A percentile compares a stretch with the other conserved stretches of the same genome.
phyloP scores from a whole-genome alignment of 2,329 filamentous ascomycete species.

The Fusarium sp. region DNA sequence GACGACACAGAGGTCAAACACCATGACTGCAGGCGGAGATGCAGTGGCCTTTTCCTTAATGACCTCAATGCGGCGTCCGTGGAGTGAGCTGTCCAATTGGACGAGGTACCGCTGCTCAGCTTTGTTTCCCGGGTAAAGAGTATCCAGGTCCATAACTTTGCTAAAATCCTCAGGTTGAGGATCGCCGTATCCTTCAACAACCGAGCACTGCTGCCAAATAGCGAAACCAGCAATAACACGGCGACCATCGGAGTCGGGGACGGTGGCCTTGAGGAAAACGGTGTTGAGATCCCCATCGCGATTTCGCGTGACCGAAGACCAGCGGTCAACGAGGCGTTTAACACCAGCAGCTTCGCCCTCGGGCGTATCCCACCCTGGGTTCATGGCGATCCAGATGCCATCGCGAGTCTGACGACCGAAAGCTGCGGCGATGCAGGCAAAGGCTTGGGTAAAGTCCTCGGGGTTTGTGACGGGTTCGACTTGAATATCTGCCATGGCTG shows the following conservation, averaged over 20 bases:
- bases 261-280: constrained; percentile 65
- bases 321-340: constrained; percentile 56
- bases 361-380: constrained; percentile 66
- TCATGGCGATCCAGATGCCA: constrained; percentile 62
- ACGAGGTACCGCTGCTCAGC: constrained; percentile 58
- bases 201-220: constrained; percentile 66
- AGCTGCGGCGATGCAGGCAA: constrained; percentile 43
- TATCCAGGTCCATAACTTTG: constrained; percentile 47
- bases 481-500: constrained; percentile 16
- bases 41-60: constrained; percentile 54
- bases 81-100: constrained; percentile 59
- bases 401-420: constrained; percentile 66
- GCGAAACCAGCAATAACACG: constrained; percentile 62
- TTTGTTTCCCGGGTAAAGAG: constrained; percentile 57
- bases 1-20: constrained; percentile 64
- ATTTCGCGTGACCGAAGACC: constrained; percentile 53
- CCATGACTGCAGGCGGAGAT: constrained; percentile 59
- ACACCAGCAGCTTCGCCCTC: constrained; percentile 54
- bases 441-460: constrained; percentile 44
- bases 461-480: constrained; percentile 46
- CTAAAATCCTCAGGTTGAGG: constrained; percentile 50
- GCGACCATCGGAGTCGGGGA: constrained; percentile 50
- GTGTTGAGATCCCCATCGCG: constrained; percentile 60
- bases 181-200: constrained; percentile 61
- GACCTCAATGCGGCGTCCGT: constrained; percentile 56